These are phyloP conservation scores for Nigrospora sphaerica DNA, from an alignment of 2,329 filamentous ascomycete species.

Conservation along the genomic window DNA sequence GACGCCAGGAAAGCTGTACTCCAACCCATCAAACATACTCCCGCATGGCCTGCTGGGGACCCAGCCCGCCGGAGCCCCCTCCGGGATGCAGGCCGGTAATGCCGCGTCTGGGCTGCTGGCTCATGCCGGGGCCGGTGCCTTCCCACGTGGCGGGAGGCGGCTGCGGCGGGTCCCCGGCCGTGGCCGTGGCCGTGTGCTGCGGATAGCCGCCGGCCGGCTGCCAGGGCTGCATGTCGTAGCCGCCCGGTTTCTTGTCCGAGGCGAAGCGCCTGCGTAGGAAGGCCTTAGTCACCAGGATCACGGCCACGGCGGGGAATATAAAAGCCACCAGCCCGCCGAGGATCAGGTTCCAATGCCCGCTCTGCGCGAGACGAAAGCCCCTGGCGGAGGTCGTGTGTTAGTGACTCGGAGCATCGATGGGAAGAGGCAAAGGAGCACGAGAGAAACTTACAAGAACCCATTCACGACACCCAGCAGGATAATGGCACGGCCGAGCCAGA, in stretches of 20 bases:
- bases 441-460: conserved; percentile 42
- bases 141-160: neutral
- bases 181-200: neutral
- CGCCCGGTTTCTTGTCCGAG: conserved; percentile 16
- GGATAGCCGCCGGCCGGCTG: neutral
- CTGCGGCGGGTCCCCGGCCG: neutral
- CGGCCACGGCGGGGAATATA: conserved; percentile 29
- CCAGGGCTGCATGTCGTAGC: conserved; percentile 21
- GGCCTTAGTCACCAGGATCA: conserved; percentile 27
- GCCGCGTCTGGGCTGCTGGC: neutral
- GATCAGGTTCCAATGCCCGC: conserved; percentile 36
- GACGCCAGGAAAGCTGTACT: neutral
- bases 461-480: conserved; percentile 48
- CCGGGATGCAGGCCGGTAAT: neutral
- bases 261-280: conserved; percentile 21
- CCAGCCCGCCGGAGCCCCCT: neutral
- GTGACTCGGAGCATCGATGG: conserved; percentile 1
- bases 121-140: neutral
- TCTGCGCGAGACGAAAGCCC: conserved; percentile 50
- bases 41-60: conserved; percentile 1
- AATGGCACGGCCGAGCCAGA: conserved; percentile 49
- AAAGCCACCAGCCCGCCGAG: conserved; percentile 41
- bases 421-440: neutral
- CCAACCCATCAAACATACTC: conserved; percentile 2
- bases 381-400: conserved; percentile 19